Conservation (phyloP, 2,329 filamentous ascomycete genomes). For the Lizonia empirigonia region DNA sequence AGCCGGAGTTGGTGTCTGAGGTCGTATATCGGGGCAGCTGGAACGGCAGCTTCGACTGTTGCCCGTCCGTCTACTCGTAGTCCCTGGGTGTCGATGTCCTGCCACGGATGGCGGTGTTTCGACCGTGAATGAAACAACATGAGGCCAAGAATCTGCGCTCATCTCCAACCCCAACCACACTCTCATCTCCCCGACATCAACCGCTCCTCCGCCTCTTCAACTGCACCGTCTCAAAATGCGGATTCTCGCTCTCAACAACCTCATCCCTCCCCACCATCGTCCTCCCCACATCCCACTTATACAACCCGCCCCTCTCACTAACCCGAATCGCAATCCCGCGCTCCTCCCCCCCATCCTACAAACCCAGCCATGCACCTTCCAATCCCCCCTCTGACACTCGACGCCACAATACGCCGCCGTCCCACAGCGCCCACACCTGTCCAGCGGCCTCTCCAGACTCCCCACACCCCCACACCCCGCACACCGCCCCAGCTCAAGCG, state of each 20-base stretch:
- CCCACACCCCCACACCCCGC: constrained; percentile 16
- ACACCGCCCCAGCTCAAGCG: constrained; percentile 18
- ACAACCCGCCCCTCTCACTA: constrained; percentile 27
- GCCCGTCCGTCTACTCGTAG: too few species aligned
- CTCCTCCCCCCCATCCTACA: constrained; percentile 31
- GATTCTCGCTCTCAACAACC: constrained; percentile 25
- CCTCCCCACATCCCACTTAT: constrained; percentile 26
- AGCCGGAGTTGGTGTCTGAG: too few species aligned
- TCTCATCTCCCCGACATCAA: too few species aligned
- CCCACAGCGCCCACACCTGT: constrained; percentile 31
- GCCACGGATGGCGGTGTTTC: too few species aligned
- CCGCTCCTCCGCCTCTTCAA: constrained; percentile 1
- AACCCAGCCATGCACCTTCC: constrained; percentile 31
- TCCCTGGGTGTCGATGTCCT: too few species aligned
- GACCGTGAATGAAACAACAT: too few species aligned
- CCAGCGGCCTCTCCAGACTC: constrained; percentile 2
- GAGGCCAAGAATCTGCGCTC: too few species aligned
- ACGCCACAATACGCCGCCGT: constrained; percentile 30
- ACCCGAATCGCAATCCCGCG: constrained; percentile 28
- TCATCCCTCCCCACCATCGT: constrained; percentile 18
- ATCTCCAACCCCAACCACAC: background rate
- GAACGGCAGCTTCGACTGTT: too few species aligned
- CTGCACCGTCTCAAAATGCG: constrained; percentile 20
- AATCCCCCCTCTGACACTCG: constrained; percentile 27
- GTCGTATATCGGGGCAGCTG: background rate